Percentiles rank a stretch among this genome's conserved stretches.
Evolutionary conservation across 2,329 filamentous ascomycete species (phyloP).

Genomic region (Tricladium varicosporioides): DNA sequence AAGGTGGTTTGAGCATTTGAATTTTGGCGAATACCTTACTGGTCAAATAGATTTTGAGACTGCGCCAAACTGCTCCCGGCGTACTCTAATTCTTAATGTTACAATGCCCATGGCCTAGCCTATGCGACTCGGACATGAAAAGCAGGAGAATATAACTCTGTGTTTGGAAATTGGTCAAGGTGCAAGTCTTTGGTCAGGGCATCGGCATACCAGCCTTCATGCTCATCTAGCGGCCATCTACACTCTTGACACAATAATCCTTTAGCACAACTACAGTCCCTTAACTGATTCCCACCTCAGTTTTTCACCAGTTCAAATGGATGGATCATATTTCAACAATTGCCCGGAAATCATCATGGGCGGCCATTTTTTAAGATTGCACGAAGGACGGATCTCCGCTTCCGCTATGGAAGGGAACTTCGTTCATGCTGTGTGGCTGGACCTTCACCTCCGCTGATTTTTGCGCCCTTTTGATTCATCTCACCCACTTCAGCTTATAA

Average conservation of each 20-base stretch:
- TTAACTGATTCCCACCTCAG: neutral
- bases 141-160: neutral
- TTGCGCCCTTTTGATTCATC: neutral
- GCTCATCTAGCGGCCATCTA: no score
- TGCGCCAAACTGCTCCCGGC: neutral
- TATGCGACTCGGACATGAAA: neutral
- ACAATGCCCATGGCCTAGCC: neutral
- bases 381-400: neutral
- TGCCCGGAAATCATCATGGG: neutral
- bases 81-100: neutral
- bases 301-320: neutral
- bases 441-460: neutral
- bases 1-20: no score
- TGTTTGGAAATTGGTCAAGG: neutral
- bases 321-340: neutral
- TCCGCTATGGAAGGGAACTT: neutral
- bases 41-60: no score
- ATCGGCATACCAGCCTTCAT: no score
- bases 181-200: neutral
- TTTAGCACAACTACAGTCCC: neutral
- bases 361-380: neutral
- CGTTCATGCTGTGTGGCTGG: neutral
- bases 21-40: no score
- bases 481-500: neutral
- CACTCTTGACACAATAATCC: no score